Evolutionary conservation across 2,329 filamentous ascomycete genomes (phyloP).

Genomic region (Neurospora crassa): DNA sequence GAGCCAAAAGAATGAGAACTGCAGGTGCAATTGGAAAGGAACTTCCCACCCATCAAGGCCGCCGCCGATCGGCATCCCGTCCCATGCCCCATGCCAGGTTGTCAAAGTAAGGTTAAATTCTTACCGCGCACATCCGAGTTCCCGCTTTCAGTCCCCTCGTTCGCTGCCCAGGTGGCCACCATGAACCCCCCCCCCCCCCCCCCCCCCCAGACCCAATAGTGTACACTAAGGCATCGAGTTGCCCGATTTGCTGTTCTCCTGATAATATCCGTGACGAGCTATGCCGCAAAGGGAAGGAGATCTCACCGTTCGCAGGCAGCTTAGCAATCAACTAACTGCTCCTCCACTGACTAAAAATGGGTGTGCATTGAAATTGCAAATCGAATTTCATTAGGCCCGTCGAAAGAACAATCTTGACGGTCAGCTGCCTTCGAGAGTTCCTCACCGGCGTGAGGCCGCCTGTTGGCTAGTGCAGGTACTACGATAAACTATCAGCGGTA

Average conservation of each 20-base stretch:
- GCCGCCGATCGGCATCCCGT: not conserved
- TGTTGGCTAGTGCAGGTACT: not conserved
- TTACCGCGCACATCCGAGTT: not conserved
- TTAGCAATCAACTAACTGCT: not conserved
- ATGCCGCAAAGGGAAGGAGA: not conserved
- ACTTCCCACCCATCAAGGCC: not conserved
- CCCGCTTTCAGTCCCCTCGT: not conserved
- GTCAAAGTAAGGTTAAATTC: not conserved
- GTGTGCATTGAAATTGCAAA: not conserved
- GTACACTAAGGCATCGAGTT: not conserved
- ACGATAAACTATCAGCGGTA: not conserved
- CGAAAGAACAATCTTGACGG: not conserved
- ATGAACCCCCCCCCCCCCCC: no score
- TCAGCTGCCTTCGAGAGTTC: not conserved
- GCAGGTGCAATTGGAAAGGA: not conserved
- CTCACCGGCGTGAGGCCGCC: not conserved
- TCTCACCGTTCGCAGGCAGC: not conserved
- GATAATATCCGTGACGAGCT: not conserved
- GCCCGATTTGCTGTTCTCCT: not conserved
- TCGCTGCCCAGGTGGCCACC: not conserved
- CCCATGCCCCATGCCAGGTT: not conserved
- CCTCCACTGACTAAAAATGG: not conserved
- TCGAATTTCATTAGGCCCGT: not conserved
- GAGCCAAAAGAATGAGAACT: no score
- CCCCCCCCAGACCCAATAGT: not conserved